These are phyloP conservation scores for Dictyostelium capitatum DNA, from an alignment of 78 protist species.

Conservation along the genomic window DNA sequence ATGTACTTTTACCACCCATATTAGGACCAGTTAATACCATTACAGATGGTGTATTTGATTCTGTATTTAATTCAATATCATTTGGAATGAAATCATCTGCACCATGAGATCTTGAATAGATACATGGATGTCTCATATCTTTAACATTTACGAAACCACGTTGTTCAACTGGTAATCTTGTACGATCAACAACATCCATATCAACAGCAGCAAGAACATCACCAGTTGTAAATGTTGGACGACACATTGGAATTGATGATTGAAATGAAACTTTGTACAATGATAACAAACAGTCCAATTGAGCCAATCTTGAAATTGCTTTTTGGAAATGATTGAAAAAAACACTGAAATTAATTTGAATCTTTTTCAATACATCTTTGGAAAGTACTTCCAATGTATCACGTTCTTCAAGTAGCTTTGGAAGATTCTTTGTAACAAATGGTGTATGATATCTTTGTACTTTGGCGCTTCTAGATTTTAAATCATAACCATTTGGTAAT, in stretches of 20 bases:
- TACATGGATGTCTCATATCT: constrained; percentile 83
- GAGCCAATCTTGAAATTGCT: constrained; percentile 24
- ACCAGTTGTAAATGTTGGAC: constrained; percentile 18
- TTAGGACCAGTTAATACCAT: constrained; percentile 98
- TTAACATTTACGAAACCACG: constrained; percentile 13
- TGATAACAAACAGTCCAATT: constrained; percentile 51
- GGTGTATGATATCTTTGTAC: constrained; percentile 54
- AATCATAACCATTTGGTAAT: background rate
- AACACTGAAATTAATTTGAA: constrained; percentile 17
- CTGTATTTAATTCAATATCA: constrained; percentile 44
- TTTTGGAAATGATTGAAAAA: background rate
- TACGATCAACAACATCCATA: background rate
- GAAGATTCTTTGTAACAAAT: constrained; percentile 4
- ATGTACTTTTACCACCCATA: constrained; percentile 96
- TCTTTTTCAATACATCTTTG: constrained; percentile 8
- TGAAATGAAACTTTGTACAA: constrained; percentile 36
- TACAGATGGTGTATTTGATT: constrained; percentile 1
- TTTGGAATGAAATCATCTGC: constrained; percentile 86
- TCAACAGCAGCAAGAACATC: background rate
- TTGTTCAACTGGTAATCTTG: background rate
- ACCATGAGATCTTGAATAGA: constrained; percentile 7
- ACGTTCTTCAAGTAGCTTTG: constrained; percentile 38
- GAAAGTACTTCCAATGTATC: constrained; percentile 24
- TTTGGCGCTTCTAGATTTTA: background rate
- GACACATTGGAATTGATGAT: constrained; percentile 39